Evolutionary conservation across 805 yeast species (phyloP).

Genomic region (Phaffomyces thermotolerans): DNA sequence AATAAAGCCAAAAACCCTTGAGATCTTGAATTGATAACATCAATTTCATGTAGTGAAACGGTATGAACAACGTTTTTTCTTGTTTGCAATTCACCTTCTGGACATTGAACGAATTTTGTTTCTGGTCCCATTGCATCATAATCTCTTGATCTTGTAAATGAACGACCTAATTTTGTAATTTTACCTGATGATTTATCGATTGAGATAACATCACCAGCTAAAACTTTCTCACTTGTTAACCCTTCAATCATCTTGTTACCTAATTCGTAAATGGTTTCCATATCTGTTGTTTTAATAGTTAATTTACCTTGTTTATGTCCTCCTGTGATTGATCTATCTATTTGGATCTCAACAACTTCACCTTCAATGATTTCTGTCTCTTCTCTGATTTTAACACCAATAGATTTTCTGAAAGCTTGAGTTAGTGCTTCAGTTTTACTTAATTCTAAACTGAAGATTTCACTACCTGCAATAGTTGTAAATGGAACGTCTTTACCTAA

Average conservation of each 20-base stretch:
- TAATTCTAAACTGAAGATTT: constrained; percentile 83
- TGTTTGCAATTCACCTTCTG: constrained; percentile 97
- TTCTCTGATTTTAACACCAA: constrained; percentile 92
- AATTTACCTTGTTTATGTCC: constrained; percentile 98
- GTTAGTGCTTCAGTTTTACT: constrained; percentile 94
- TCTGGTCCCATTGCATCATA: constrained; percentile 99
- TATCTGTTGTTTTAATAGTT: constrained; percentile 94
- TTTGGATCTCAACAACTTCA: constrained; percentile 95
- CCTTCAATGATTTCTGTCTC: constrained; percentile 98
- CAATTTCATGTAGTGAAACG: constrained; percentile 95
- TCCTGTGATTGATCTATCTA: constrained; percentile 88
- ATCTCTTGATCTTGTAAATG: constrained; percentile 93
- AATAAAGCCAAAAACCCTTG: constrained; percentile 96
- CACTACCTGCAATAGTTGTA: constrained; percentile 92
- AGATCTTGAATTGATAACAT: constrained; percentile 93
- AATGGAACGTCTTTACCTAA: constrained; percentile 75
- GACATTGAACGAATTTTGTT: constrained; percentile 94
- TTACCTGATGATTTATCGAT: constrained; percentile 95
- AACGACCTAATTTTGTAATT: constrained; percentile 89
- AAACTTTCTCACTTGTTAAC: constrained; percentile 85
- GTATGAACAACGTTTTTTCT: constrained; percentile 95
- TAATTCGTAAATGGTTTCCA: constrained; percentile 96
- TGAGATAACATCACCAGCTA: constrained; percentile 95
- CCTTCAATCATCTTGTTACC: constrained; percentile 94
- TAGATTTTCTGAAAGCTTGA: constrained; percentile 92